A percentile compares a stretch with the other conserved stretches of the same genome.
Evolutionary conservation across 106 monocot species (phyloP).

Genomic region (Allium sativum): DNA sequence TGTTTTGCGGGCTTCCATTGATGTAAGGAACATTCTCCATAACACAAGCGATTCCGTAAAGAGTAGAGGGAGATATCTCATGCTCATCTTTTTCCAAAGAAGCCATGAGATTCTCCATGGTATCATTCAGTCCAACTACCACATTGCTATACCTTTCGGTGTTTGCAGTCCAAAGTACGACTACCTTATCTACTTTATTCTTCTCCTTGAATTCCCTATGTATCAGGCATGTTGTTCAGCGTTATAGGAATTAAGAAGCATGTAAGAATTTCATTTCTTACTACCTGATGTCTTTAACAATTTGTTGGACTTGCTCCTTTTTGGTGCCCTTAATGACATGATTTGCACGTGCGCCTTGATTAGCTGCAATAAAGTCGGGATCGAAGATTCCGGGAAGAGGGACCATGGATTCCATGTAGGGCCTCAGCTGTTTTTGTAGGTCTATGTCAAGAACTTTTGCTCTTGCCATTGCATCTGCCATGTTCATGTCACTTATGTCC

Average conservation of each 20-base stretch:
- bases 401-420: slow-evolving; percentile 95
- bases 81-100: slow-evolving; percentile 64
- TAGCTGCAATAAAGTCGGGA: slow-evolving; percentile 90
- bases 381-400: slow-evolving; percentile 88
- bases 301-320: slow-evolving; percentile 70
- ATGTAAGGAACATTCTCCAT: slow-evolving; percentile 82
- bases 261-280: not conserved
- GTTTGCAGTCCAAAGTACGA: slow-evolving; percentile 96
- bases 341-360: slow-evolving; percentile 85
- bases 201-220: slow-evolving; percentile 91
- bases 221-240: not conserved
- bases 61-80: slow-evolving; percentile 92
- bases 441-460: slow-evolving; percentile 96
- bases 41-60: slow-evolving; percentile 75
- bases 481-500: slow-evolving; percentile 91
- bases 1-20: slow-evolving; percentile 97
- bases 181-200: slow-evolving; percentile 84
- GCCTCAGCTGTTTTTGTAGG: slow-evolving; percentile 95
- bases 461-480: slow-evolving; percentile 87
- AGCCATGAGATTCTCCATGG: slow-evolving; percentile 64
- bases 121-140: slow-evolving; percentile 78
- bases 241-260: not conserved
- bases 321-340: slow-evolving; percentile 76
- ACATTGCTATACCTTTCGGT: slow-evolving; percentile 95
- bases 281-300: slow-evolving; percentile 93